These are phyloP conservation scores for Cladosporium sp. DNA, from an alignment of 2,329 filamentous ascomycete genomes.

Conservation along the genomic window DNA sequence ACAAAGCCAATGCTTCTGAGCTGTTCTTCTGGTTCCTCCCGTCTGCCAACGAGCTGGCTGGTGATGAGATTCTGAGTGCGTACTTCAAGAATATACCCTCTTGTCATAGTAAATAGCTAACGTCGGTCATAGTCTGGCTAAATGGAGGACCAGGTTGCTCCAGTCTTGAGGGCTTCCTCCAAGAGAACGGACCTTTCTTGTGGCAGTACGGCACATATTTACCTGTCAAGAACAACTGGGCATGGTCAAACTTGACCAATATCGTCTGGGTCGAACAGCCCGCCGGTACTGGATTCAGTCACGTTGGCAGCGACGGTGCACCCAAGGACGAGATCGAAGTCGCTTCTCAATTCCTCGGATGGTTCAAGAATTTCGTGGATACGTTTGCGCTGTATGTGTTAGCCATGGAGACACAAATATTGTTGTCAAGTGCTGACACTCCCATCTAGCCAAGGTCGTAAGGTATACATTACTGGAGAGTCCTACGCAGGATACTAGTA, in stretches of 20 bases:
- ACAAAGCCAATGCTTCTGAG: constrained; percentile 31
- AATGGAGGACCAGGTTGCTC: constrained; percentile 49
- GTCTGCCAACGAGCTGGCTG: constrained; percentile 40
- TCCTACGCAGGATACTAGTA: constrained; percentile 33
- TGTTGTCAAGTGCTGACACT: not conserved
- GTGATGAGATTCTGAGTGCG: constrained; percentile 41
- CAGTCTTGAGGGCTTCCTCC: constrained; percentile 48
- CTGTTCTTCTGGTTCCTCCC: constrained; percentile 56
- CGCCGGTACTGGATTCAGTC: constrained; percentile 42
- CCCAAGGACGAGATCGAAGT: constrained; percentile 44
- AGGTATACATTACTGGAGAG: constrained; percentile 68
- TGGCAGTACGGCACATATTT: constrained; percentile 49
- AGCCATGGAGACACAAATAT: not conserved
- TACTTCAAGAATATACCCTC: not conserved
- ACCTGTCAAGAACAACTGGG: constrained; percentile 49
- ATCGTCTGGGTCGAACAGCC: constrained; percentile 49
- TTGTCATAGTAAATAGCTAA: constrained; percentile 9
- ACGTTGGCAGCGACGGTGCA: constrained; percentile 34
- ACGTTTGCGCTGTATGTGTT: constrained; percentile 22
- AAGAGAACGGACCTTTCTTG: constrained; percentile 49
- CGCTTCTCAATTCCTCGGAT: constrained; percentile 44
- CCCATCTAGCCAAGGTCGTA: constrained; percentile 46
- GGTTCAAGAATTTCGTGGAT: constrained; percentile 51
- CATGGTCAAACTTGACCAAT: constrained; percentile 54
- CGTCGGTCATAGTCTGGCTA: constrained; percentile 33